Conservation (phyloP, 768 basidiomycete species). For the Rubroboletus satanas region DNA sequence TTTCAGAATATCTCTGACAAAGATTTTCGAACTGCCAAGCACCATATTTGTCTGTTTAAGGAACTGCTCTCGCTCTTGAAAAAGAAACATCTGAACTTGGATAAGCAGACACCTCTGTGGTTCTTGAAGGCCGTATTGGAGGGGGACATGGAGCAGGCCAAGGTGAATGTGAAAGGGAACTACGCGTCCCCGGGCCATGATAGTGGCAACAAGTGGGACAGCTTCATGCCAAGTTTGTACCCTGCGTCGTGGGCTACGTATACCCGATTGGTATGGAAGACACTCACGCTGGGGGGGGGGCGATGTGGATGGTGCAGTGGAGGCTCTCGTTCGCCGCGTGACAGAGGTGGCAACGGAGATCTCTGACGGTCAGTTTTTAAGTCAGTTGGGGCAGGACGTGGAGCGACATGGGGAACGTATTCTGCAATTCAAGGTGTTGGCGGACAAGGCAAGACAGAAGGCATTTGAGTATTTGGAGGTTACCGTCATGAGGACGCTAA, state of each 20-base stretch:
- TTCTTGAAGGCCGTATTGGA: slow-evolving; percentile 8
- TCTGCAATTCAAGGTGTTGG: not conserved
- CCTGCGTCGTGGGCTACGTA: not conserved
- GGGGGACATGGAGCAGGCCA: slow-evolving; percentile 2
- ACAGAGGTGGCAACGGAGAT: not conserved
- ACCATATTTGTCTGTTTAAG: slow-evolving; percentile 11
- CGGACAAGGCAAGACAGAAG: not conserved
- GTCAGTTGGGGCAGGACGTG: not conserved
- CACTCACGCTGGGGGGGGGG: not conserved
- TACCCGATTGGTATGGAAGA: not conserved
- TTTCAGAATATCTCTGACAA: slow-evolving; percentile 2
- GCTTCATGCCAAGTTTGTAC: too few species aligned
- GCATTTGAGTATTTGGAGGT: not conserved
- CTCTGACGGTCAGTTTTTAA: slow-evolving; percentile 17
- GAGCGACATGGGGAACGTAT: not conserved
- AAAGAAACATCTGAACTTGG: not conserved
- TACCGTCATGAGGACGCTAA: not conserved
- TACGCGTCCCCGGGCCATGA: too few species aligned
- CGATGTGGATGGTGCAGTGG: not conserved
- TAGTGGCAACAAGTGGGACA: too few species aligned
- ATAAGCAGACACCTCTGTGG: not conserved
- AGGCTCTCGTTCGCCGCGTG: slow-evolving; percentile 4
- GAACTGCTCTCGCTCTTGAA: not conserved
- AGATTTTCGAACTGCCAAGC: slow-evolving; percentile 15
- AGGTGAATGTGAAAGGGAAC: not conserved